Percentiles rank a stretch among this genome's conserved stretches.
phyloP scores from a whole-genome alignment of 2,329 filamentous ascomycete genomes.

The Curvularia sp. region DNA sequence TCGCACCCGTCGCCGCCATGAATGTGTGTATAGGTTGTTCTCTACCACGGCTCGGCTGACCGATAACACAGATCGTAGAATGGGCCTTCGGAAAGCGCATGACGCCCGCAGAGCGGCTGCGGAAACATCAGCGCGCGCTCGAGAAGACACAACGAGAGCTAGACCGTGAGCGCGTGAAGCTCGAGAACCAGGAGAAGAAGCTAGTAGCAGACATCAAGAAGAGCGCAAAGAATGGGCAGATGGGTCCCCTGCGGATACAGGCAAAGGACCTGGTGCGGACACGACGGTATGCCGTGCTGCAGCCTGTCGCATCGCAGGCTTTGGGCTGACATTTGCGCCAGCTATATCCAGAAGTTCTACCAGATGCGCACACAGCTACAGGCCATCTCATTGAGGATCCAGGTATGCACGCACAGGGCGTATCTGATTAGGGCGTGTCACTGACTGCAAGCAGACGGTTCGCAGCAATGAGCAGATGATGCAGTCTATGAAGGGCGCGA shows the following conservation, averaged over 20 bases:
- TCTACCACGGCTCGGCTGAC: neutral
- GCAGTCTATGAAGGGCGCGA: conserved; percentile 99
- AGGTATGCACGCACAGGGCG: conserved; percentile 64
- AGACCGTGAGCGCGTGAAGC: conserved; percentile 90
- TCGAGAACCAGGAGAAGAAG: conserved; percentile 99
- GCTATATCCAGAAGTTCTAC: conserved; percentile 98
- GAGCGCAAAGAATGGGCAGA: conserved; percentile 96
- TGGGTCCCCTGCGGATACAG: conserved; percentile 98
- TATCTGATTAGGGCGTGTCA: conserved; percentile 3
- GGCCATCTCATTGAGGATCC: conserved; percentile 91
- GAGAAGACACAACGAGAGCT: conserved; percentile 98
- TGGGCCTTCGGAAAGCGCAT: conserved; percentile 99
- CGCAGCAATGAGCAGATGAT: conserved; percentile 99
- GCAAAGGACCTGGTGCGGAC: conserved; percentile 96
- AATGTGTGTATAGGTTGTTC: conserved; percentile 55
- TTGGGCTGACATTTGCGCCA: conserved; percentile 44
- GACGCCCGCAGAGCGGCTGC: conserved; percentile 89
- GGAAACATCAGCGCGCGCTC: conserved; percentile 93
- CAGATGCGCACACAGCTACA: conserved; percentile 97
- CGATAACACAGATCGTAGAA: conserved; percentile 72
- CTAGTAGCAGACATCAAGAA: conserved; percentile 96
- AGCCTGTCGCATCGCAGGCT: neutral
- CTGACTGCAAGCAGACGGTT: conserved; percentile 71
- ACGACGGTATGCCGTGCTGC: conserved; percentile 63
- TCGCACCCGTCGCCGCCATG: conserved; percentile 28